Percentiles rank a stretch among this genome's conserved stretches.
Conservation (phyloP, 129 eudicot species). For the Arctium minus region DNA sequence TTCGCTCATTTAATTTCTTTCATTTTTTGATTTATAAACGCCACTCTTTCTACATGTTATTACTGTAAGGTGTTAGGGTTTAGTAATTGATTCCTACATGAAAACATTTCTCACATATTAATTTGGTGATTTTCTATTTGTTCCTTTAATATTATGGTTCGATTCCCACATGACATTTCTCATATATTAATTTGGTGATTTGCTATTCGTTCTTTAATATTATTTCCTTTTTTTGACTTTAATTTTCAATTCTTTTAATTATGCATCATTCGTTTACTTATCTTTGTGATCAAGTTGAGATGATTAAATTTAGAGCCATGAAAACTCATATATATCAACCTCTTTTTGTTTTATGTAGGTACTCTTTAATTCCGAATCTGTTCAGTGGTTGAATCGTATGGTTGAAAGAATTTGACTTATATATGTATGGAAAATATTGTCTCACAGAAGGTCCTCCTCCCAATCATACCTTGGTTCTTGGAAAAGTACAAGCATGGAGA, state of each 20-base stretch:
- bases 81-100: no score
- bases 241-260: not conserved
- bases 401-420: conserved; percentile 79
- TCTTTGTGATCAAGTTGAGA: conserved; percentile 4
- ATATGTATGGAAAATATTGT: conserved; percentile 79
- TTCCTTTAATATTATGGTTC: no score
- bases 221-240: not conserved
- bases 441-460: conserved; percentile 84
- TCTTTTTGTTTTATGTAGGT: conserved; percentile 38
- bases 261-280: not conserved
- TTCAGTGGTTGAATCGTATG: conserved; percentile 86
- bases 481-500: conserved; percentile 93
- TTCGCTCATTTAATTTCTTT: no score
- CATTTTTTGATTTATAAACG: no score
- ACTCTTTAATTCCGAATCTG: conserved; percentile 87
- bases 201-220: not conserved
- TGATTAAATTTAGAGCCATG: conserved; percentile 14
- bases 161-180: not conserved
- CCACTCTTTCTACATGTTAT: no score
- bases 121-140: no score
- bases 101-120: no score
- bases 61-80: no score
- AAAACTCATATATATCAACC: not conserved
- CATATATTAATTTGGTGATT: not conserved
- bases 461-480: conserved; percentile 94